phyloP scores from a whole-genome alignment of 2,329 filamentous ascomycete genomes.

The Diaporthe aspalathi region DNA sequence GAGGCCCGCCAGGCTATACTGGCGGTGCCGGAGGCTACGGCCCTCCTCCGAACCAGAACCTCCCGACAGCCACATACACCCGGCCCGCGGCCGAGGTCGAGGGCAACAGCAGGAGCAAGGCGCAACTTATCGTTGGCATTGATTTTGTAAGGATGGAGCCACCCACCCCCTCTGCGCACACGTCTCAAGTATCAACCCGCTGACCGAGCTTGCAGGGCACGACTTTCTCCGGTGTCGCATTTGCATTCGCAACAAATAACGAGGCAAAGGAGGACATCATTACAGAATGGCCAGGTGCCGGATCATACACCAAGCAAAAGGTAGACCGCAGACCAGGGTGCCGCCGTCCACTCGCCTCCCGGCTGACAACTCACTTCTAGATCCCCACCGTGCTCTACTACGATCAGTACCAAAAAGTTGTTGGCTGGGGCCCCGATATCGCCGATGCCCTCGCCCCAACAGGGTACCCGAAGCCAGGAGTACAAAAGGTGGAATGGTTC shows the following conservation, averaged over 20 bases:
- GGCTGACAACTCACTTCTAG: constrained; percentile 56
- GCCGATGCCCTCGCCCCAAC: constrained; percentile 96
- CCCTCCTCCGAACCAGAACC: constrained; percentile 47
- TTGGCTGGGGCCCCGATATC: constrained; percentile 99
- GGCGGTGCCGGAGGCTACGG: constrained; percentile 59
- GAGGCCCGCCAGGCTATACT: constrained; percentile 60
- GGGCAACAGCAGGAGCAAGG: constrained; percentile 89
- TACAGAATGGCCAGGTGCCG: constrained; percentile 97
- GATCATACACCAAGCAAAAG: constrained; percentile 99
- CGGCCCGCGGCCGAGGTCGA: constrained; percentile 78
- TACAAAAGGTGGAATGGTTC: constrained; percentile 99
- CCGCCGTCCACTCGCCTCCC: neutral
- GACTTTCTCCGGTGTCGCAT: constrained; percentile 97
- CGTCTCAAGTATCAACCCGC: neutral
- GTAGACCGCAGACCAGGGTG: constrained; percentile 57
- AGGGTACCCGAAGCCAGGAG: constrained; percentile 95
- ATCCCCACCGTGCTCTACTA: constrained; percentile 99
- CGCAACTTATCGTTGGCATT: constrained; percentile 97
- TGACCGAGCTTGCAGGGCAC: constrained; percentile 73
- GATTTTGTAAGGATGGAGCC: constrained; percentile 83
- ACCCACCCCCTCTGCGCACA: too few species aligned
- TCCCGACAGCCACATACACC: constrained; percentile 54
- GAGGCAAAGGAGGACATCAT: constrained; percentile 99
- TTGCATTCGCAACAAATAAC: constrained; percentile 96
- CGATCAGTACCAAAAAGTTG: constrained; percentile 98